A percentile compares a stretch with the other conserved stretches of the same genome.
These are phyloP conservation scores for Emericellopsis terricola DNA, from an alignment of 495 filamentous ascomycete genomes.

Conservation along the genomic window DNA sequence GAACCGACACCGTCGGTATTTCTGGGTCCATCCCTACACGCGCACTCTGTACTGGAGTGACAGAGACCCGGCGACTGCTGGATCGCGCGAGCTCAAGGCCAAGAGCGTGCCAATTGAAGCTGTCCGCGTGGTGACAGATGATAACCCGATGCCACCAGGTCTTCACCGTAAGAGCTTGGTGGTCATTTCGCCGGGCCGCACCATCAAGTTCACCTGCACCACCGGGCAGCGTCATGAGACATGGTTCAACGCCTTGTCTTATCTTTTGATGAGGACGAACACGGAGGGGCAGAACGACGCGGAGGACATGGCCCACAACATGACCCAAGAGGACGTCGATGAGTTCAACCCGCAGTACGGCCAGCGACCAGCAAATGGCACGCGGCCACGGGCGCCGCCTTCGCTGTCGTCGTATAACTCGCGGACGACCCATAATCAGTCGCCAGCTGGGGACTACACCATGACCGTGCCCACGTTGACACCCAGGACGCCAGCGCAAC, in stretches of 20 bases:
- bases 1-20: slow-evolving; percentile 83
- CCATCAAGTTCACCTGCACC: slow-evolving; percentile 80
- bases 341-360: slow-evolving; percentile 69
- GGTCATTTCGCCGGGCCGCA: slow-evolving; percentile 73
- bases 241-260: slow-evolving; percentile 95
- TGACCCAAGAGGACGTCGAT: slow-evolving; percentile 58
- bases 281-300: slow-evolving; percentile 38
- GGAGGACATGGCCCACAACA: slow-evolving; percentile 36
- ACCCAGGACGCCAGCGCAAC: slow-evolving; percentile 8
- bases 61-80: slow-evolving; percentile 62
- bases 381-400: slow-evolving; percentile 28
- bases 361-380: slow-evolving; percentile 23
- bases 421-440: slow-evolving; percentile 42
- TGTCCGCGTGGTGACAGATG: slow-evolving; percentile 83
- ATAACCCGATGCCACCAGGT: slow-evolving; percentile 88
- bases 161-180: slow-evolving; percentile 86
- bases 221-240: slow-evolving; percentile 91
- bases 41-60: slow-evolving; percentile 95
- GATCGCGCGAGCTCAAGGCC: slow-evolving; percentile 60
- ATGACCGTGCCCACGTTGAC: slow-evolving; percentile 28
- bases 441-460: slow-evolving; percentile 24
- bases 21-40: slow-evolving; percentile 98
- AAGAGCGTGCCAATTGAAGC: slow-evolving; percentile 93
- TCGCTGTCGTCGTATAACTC: slow-evolving; percentile 77
- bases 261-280: slow-evolving; percentile 63